Conservation (phyloP, 129 eudicot species). For the Gnaphalium uliginosum region DNA sequence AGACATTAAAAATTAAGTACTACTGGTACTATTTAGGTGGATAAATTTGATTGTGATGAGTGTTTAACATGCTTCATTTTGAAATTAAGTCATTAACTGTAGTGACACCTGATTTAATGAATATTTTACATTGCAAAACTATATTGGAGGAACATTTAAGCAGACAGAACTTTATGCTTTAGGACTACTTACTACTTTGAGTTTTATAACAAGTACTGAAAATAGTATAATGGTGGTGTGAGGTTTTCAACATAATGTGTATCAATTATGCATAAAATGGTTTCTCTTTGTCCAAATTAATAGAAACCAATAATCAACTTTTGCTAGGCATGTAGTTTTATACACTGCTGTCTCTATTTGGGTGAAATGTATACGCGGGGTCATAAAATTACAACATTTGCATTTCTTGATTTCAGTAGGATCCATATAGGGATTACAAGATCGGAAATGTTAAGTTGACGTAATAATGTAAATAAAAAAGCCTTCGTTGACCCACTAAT, state of each 20-base stretch:
- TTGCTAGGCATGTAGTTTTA: conserved; percentile 3
- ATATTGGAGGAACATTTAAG: conserved; percentile 3
- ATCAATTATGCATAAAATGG: conserved; percentile 7
- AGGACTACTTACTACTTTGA: conserved; percentile 8
- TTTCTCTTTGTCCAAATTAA: neutral
- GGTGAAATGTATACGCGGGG: neutral
- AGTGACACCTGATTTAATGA: neutral
- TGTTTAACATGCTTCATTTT: neutral
- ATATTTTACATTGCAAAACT: neutral
- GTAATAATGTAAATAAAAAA: conserved; percentile 7
- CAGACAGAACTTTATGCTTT: neutral
- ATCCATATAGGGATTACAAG: neutral
- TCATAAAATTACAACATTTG: neutral
- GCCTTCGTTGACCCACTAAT: conserved; percentile 15
- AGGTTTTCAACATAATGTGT: conserved; percentile 17
- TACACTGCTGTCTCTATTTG: neutral
- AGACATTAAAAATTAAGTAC: neutral
- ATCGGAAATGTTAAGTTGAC: neutral
- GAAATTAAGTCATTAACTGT: neutral
- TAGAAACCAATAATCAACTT: neutral
- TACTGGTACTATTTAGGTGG: neutral
- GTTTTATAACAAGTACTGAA: neutral
- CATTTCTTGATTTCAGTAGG: neutral
- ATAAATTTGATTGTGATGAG: neutral
- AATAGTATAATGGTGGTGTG: conserved; percentile 7